Percentiles rank a stretch among this genome's conserved stretches.
These are phyloP conservation scores for Lepidium didymum DNA, from an alignment of 345 rosid genomes.

Conservation along the genomic window DNA sequence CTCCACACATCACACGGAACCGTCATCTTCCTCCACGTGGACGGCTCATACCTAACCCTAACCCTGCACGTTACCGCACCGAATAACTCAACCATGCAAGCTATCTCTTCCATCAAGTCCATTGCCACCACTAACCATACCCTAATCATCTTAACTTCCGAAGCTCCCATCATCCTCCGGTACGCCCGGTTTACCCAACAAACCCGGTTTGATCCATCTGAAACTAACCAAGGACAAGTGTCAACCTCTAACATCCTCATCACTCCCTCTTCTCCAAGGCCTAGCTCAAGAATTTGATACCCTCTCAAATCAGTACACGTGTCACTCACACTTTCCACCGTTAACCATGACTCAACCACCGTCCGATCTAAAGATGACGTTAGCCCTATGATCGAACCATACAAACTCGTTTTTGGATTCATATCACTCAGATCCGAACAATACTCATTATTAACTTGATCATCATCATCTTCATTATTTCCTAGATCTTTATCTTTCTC, in stretches of 20 bases:
- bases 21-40: slow-evolving; percentile 40
- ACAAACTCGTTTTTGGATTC: neutral
- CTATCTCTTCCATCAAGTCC: slow-evolving; percentile 32
- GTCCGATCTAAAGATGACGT: slow-evolving; percentile 20
- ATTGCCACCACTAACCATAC: slow-evolving; percentile 19
- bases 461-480: neutral
- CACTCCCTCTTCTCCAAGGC: slow-evolving; percentile 28
- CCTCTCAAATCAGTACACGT: slow-evolving; percentile 34
- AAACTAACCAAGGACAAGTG: slow-evolving; percentile 65
- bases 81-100: slow-evolving; percentile 21
- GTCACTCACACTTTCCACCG: slow-evolving; percentile 58
- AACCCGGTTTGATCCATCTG: slow-evolving; percentile 47
- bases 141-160: slow-evolving; percentile 6
- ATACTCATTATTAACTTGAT: neutral
- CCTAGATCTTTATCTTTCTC: slow-evolving; percentile 24
- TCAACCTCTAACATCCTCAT: slow-evolving; percentile 45
- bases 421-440: neutral
- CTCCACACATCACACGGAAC: slow-evolving; percentile 73
- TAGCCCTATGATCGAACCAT: neutral
- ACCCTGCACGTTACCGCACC: slow-evolving; percentile 56
- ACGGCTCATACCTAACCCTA: slow-evolving; percentile 32
- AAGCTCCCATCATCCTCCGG: slow-evolving; percentile 36
- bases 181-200: slow-evolving; percentile 62
- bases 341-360: slow-evolving; percentile 51
- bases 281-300: slow-evolving; percentile 18